Evolutionary conservation across 208 protist species (phyloP).

Genomic region (Trypanosoma scelopori): DNA sequence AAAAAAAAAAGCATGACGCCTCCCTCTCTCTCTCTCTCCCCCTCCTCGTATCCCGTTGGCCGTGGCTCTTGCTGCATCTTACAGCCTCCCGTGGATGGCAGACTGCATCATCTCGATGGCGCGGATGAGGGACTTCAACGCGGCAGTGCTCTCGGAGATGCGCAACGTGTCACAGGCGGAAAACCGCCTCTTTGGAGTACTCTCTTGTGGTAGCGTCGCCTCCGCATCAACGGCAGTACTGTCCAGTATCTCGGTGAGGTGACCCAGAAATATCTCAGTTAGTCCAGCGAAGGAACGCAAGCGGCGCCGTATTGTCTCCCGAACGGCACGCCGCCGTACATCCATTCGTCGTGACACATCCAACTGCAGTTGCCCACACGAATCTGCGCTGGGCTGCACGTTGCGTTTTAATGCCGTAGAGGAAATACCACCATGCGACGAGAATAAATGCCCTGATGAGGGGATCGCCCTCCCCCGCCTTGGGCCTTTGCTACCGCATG

Average conservation of each 20-base stretch:
- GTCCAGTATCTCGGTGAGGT: conserved; percentile 37
- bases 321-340: conserved; percentile 40
- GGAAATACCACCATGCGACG: no score
- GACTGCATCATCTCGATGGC: conserved; percentile 16
- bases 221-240: conserved; percentile 1
- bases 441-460: no score
- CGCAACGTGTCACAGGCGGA: conserved; percentile 7
- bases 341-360: conserved; percentile 15
- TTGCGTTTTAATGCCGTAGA: neutral
- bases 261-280: conserved; percentile 39
- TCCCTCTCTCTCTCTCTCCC: conserved; percentile 4
- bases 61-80: neutral
- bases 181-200: neutral
- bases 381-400: neutral
- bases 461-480: no score
- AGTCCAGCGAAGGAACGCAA: conserved; percentile 37
- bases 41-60: neutral
- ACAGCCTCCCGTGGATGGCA: conserved; percentile 19
- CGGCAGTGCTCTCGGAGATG: neutral
- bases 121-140: conserved; percentile 28
- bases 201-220: neutral
- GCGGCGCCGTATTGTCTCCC: conserved; percentile 40
- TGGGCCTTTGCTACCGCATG: no score
- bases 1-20: neutral
- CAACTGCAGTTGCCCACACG: conserved; percentile 24